These are phyloP conservation scores for Penicillium maclennaniae DNA, from an alignment of 495 filamentous ascomycete genomes.

Conservation along the genomic window DNA sequence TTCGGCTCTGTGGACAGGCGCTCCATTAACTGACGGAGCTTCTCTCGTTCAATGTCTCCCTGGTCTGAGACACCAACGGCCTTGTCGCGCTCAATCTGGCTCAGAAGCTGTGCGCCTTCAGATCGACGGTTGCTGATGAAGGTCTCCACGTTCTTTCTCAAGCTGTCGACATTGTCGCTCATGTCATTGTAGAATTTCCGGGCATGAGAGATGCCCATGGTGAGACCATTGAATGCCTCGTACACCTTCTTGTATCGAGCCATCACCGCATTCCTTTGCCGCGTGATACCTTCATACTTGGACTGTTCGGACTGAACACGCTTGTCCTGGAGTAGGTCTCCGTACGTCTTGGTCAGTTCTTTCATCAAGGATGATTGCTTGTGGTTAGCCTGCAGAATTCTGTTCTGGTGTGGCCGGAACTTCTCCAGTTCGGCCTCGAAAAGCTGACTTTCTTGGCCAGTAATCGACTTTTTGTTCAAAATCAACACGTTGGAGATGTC, in stretches of 20 bases:
- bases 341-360: conserved; percentile 85
- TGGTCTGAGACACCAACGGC: conserved; percentile 64
- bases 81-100: conserved; percentile 79
- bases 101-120: conserved; percentile 85
- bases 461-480: conserved; percentile 91
- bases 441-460: conserved; percentile 76
- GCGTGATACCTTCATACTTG: conserved; percentile 84
- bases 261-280: conserved; percentile 77
- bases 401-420: conserved; percentile 87
- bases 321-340: conserved; percentile 87
- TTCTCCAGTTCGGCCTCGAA: conserved; percentile 96
- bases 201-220: conserved; percentile 77
- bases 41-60: conserved; percentile 80
- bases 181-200: conserved; percentile 94
- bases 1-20: conserved; percentile 79
- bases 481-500: conserved; percentile 97
- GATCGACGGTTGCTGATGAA: conserved; percentile 93
- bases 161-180: conserved; percentile 87
- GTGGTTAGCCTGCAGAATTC: conserved; percentile 86
- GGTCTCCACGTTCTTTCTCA: conserved; percentile 94
- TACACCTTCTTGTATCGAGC: conserved; percentile 87
- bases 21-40: conserved; percentile 87
- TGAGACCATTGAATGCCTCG: conserved; percentile 88
- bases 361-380: conserved; percentile 94
- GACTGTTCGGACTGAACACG: conserved; percentile 89